Evolutionary conservation across 306 rosid genomes (phyloP).

Genomic region (Betula pendula): DNA sequence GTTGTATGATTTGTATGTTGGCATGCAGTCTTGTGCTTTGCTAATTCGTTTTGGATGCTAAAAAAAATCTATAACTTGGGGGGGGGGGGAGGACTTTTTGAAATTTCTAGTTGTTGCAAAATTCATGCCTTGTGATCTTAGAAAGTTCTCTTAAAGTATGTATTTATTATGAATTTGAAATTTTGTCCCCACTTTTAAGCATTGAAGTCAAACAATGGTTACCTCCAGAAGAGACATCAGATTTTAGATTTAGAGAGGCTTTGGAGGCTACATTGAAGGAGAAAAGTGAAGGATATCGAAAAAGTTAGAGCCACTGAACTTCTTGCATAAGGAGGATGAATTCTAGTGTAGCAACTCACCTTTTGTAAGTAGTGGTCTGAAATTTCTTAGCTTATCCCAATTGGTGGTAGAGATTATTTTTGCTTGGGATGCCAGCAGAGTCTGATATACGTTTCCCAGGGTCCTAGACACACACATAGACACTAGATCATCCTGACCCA

Average conservation of each 20-base stretch:
- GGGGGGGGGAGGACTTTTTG: neutral
- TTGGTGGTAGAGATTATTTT: neutral
- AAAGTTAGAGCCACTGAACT: neutral
- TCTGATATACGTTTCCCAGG: neutral
- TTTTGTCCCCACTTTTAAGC: neutral
- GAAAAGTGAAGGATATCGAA: neutral
- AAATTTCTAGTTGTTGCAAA: neutral
- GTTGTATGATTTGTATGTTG: neutral
- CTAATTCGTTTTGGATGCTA: no score
- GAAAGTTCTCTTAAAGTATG: neutral
- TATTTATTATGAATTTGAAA: neutral
- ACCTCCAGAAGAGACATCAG: neutral
- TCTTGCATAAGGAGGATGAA: neutral
- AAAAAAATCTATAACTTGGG: neutral
- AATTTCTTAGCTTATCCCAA: slow-evolving; percentile 5
- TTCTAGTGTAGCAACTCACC: neutral
- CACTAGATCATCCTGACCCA: neutral
- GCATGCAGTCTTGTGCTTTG: neutral
- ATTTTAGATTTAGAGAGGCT: slow-evolving; percentile 1
- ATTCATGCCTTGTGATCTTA: neutral
- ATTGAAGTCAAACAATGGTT: neutral
- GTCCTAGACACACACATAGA: neutral
- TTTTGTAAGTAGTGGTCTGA: neutral
- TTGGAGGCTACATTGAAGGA: neutral
- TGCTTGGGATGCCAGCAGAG: neutral